Base-by-base conservation (phyloP, 192 early-diverging fungal species). In the Backusella tuberculispora region DNA sequence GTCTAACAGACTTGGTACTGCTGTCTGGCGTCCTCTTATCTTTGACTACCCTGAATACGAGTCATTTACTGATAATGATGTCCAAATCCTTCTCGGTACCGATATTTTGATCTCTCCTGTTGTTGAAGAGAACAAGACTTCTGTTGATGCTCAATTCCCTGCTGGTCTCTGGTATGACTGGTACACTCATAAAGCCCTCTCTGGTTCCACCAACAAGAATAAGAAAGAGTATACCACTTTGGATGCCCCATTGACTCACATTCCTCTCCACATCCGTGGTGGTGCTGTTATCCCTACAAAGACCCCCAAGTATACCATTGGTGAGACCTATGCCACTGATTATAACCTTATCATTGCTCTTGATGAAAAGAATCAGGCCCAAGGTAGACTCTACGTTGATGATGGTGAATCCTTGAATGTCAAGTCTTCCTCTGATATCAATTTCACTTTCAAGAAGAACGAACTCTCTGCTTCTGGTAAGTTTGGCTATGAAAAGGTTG, bases 141-240 rank as follows among this genome's bases (percentile, higher is more conserved):
- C 85, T 5, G 90, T 92, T 29, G 75, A 76, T 24, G 89, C 88
- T 0, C 86, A 89, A 73, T 90, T 92, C 80, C 91, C 91, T 0
- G 47, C 65, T 0, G 88, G 89, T 14, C 71, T 77, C 0, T 92
- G 91, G 91, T 92, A 91, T 68, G 87, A 91, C 74, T 86, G 85
- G 75, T 82, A 83, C 53, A 84, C 71, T 5, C 78, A 81, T 64
- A 63, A 80, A 41, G 56, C 70, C 42, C 7, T 85, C 1, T 72
- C 63, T 66, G 76, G 48, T 29, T 43, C 63, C 15, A 42, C 29
- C 3, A 71, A 72, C 34, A 46, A 71, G 13, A 80, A 74, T 43
- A 21, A 43, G 5, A 74, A 76, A 15, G 69, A 68, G 21, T 78
- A 72, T 66, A 73, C 84, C n/a, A 79, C 75, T 0, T 71, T 91